phyloP scores from a whole-genome alignment of 176 grass and related monocot genomes.

The Eragrostis nindensis region DNA sequence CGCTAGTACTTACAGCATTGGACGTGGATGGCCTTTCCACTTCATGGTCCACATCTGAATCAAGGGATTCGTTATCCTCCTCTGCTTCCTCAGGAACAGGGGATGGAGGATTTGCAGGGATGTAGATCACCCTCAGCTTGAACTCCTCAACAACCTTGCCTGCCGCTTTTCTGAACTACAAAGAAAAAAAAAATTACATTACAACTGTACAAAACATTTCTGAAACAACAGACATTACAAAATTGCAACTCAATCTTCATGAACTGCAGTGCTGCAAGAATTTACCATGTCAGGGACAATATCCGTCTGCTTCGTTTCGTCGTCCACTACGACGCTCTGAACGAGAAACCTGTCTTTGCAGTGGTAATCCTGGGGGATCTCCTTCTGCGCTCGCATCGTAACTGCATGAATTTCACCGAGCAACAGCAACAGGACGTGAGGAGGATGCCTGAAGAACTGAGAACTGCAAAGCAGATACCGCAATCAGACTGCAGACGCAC shows the following conservation, averaged over 20 bases:
- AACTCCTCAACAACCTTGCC: conserved; percentile 81
- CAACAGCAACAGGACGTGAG: neutral
- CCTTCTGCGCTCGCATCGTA: conserved; percentile 76
- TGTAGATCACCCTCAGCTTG: conserved; percentile 85
- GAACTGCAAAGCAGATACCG: neutral
- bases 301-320: conserved; percentile 51
- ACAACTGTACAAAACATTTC: neutral
- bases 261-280: conserved; percentile 15
- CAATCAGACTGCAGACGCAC: conserved; percentile 44
- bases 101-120: conserved; percentile 93
- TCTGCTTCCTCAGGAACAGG: conserved; percentile 90
- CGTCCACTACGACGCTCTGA: conserved; percentile 61
- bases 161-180: conserved; percentile 74
- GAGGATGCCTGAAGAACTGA: neutral
- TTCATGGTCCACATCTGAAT: conserved; percentile 65
- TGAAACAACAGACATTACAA: neutral
- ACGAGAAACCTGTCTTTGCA: conserved; percentile 97
- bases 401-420: conserved; percentile 48
- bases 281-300: conserved; percentile 72
- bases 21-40: conserved; percentile 46
- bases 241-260: neutral
- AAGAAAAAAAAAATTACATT: conserved; percentile 4
- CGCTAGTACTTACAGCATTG: conserved; percentile 42
- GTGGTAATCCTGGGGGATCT: conserved; percentile 77
- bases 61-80: conserved; percentile 59